These are phyloP conservation scores for Mentha longifolia DNA, from an alignment of 257 asterid species.

Conservation along the genomic window DNA sequence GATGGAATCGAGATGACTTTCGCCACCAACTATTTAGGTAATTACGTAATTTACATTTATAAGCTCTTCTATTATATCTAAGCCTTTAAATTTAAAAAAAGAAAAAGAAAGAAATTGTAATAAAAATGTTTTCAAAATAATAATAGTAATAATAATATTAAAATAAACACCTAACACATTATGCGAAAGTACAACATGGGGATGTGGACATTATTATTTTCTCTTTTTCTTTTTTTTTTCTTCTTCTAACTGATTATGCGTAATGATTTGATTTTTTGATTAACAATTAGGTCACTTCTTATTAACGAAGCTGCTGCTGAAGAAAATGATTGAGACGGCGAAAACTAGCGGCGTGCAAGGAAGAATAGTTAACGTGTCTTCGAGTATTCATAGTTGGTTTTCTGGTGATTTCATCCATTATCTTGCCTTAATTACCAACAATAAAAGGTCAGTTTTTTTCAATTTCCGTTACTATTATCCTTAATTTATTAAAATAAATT, in stretches of 20 bases:
- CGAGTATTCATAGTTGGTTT: constrained; percentile 90
- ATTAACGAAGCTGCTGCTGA: constrained; percentile 75
- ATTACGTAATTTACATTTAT: too few species aligned
- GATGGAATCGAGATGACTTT: constrained; percentile 98
- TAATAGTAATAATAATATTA: too few species aligned
- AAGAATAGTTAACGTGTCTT: constrained; percentile 88
- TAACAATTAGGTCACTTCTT: constrained; percentile 73
- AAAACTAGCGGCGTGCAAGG: constrained; percentile 67
- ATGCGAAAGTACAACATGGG: neutral
- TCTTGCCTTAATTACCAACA: constrained; percentile 65
- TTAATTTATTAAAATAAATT: too few species aligned
- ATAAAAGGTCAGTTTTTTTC: constrained; percentile 57
- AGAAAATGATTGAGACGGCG: constrained; percentile 72
- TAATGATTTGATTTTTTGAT: neutral
- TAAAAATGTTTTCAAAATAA: too few species aligned
- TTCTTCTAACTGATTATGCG: neutral
- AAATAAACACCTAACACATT: neutral
- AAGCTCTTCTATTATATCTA: neutral
- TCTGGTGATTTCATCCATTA: constrained; percentile 74
- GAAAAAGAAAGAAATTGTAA: too few species aligned
- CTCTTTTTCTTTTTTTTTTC: too few species aligned
- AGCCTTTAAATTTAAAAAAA: too few species aligned
- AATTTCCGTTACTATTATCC: neutral
- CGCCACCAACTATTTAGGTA: constrained; percentile 92
- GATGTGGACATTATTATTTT: neutral